Evolutionary conservation across 192 early-diverging fungal species (phyloP).

Genomic region (Coemansia sp.): DNA sequence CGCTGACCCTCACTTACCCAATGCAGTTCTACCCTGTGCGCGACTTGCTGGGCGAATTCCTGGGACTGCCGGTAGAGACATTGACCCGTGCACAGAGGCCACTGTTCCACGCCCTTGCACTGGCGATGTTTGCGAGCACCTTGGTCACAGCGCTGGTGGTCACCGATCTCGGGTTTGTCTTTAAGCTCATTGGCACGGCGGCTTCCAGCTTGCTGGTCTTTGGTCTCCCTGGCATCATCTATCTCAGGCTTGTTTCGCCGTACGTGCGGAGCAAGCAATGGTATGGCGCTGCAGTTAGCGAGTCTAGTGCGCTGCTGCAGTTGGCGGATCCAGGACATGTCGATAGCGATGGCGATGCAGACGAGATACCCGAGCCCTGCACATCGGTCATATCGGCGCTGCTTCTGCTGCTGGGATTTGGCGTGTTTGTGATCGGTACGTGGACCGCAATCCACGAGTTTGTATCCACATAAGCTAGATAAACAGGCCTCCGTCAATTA

Average conservation of each 20-base stretch:
- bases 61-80: slow-evolving; percentile 23
- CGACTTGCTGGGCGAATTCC: slow-evolving; percentile 17
- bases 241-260: slow-evolving; percentile 34
- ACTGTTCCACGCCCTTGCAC: slow-evolving; percentile 14
- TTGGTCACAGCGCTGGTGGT: slow-evolving; percentile 28
- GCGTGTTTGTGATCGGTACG: slow-evolving; percentile 42
- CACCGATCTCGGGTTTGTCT: slow-evolving; percentile 48
- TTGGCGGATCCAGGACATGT: background rate
- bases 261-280: slow-evolving; percentile 9
- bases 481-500: slow-evolving; percentile 43
- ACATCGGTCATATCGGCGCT: slow-evolving; percentile 18
- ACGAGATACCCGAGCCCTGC: slow-evolving; percentile 23
- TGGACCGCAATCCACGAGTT: slow-evolving; percentile 31
- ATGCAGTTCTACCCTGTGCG: slow-evolving; percentile 54
- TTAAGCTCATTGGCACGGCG: slow-evolving; percentile 48
- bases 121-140: slow-evolving; percentile 33
- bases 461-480: slow-evolving; percentile 5
- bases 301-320: background rate
- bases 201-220: slow-evolving; percentile 45
- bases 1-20: slow-evolving; percentile 59
- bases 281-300: background rate
- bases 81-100: background rate
- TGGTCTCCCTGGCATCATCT: slow-evolving; percentile 40
- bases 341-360: background rate
- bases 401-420: slow-evolving; percentile 20